These are phyloP conservation scores for Eucalyptus guilfoylei DNA, from an alignment of 345 rosid genomes.

Conservation along the genomic window DNA sequence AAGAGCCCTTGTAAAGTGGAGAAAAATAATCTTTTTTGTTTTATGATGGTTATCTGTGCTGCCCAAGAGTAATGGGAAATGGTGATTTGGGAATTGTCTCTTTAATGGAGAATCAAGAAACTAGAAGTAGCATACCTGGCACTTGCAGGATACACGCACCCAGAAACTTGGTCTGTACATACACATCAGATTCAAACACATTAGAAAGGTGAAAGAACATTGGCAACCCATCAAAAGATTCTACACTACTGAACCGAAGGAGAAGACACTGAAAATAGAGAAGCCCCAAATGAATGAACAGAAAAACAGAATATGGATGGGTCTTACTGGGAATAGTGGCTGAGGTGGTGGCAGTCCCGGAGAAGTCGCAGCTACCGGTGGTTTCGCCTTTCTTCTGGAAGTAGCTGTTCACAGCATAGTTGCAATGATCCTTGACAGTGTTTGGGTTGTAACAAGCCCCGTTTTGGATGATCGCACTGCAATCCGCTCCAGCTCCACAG, in stretches of 20 bases:
- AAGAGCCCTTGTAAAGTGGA: not conserved
- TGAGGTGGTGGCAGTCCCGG: constrained; percentile 53
- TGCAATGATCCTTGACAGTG: constrained; percentile 80
- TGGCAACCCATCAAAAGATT: not conserved
- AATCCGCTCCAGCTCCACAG: constrained; percentile 84
- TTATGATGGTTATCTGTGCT: not conserved
- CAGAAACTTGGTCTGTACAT: constrained; percentile 19
- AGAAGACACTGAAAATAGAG: not conserved
- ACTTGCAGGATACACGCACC: constrained; percentile 50
- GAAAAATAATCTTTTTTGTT: not conserved
- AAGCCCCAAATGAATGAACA: not conserved
- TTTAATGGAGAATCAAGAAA: not conserved
- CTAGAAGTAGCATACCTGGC: constrained; percentile 30
- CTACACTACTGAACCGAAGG: not conserved
- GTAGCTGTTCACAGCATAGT: constrained; percentile 80
- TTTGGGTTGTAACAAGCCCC: constrained; percentile 80
- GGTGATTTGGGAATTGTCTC: not conserved
- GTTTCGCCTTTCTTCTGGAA: constrained; percentile 56
- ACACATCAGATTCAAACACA: not conserved
- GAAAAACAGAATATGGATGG: not conserved
- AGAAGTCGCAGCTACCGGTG: constrained; percentile 62
- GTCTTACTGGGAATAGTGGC: not conserved
- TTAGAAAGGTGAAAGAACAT: not conserved
- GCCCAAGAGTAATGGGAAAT: not conserved
- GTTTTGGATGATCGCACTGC: constrained; percentile 35